Percentiles rank a stretch among this genome's conserved stretches.
These are phyloP conservation scores for Vigna nakashimae DNA, from an alignment of 306 rosid species.

Conservation along the genomic window DNA sequence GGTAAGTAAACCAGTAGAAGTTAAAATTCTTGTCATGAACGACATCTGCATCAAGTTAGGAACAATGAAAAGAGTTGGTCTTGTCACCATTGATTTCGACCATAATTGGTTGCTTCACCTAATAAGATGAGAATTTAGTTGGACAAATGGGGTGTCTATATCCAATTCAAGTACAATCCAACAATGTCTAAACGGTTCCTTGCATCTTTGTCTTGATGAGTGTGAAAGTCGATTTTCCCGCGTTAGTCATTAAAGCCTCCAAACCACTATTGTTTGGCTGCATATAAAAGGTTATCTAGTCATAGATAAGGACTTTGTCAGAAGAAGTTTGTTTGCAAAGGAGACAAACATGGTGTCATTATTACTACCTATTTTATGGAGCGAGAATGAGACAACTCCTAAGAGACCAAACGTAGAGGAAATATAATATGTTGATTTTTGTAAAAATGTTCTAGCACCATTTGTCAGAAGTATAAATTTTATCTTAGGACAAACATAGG, in stretches of 20 bases:
- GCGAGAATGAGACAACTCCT: slow-evolving; percentile 31
- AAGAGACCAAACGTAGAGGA: neutral
- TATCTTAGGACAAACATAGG: slow-evolving; percentile 9
- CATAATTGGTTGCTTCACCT: neutral
- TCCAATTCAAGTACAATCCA: too few relatives aligned
- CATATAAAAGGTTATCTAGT: neutral
- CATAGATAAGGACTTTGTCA: neutral
- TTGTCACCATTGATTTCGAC: slow-evolving; percentile 24
- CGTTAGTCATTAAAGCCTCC: neutral
- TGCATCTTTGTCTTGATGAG: neutral
- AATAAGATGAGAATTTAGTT: neutral
- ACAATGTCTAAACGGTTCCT: neutral
- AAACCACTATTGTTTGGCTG: neutral
- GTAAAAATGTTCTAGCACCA: neutral
- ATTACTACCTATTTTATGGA: slow-evolving; percentile 15
- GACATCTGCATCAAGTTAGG: neutral
- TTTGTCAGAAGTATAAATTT: neutral
- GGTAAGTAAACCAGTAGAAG: slow-evolving; percentile 1
- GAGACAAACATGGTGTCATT: neutral
- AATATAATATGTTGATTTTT: neutral
- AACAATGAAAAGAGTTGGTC: neutral
- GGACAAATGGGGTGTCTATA: too few relatives aligned
- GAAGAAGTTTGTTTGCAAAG: slow-evolving; percentile 13
- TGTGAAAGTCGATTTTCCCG: neutral
- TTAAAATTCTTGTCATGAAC: slow-evolving; percentile 14